phyloP scores from a whole-genome alignment of 2,329 filamentous ascomycete species.

The Colletotrichum graminicola region DNA sequence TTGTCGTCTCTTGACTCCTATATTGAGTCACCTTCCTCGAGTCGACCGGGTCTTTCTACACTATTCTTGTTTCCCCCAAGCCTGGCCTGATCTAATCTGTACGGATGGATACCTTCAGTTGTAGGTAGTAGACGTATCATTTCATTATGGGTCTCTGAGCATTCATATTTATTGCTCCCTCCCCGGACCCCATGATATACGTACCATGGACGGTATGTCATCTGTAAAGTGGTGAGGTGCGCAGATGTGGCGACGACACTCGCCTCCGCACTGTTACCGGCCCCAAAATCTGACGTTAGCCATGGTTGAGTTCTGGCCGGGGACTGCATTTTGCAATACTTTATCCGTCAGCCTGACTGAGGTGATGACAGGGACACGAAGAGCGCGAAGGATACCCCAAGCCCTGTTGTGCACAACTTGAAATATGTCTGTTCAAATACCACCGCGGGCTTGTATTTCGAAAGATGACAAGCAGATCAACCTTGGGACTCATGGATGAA shows the following conservation, averaged over 20 bases:
- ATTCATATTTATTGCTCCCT: constrained; percentile 1
- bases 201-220: neutral
- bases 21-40: constrained; percentile 7
- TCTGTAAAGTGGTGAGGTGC: constrained; percentile 6
- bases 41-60: constrained; percentile 22
- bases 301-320: neutral
- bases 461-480: too few species aligned
- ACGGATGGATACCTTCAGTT: neutral
- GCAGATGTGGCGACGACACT: constrained; percentile 8
- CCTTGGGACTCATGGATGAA: too few species aligned
- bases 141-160: neutral
- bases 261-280: constrained; percentile 11
- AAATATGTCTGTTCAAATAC: neutral
- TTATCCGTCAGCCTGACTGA: constrained; percentile 15
- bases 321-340: neutral
- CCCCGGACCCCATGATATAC: too few species aligned
- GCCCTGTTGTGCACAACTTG: neutral
- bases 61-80: constrained; percentile 3
- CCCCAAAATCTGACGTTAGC: constrained; percentile 41
- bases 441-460: neutral
- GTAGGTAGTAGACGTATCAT: neutral
- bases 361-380: neutral
- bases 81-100: neutral
- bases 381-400: neutral
- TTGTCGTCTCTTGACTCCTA: neutral